Conservation (phyloP, 108 stramenopile genomes). For the Fragilariopsis cylindrus region DNA sequence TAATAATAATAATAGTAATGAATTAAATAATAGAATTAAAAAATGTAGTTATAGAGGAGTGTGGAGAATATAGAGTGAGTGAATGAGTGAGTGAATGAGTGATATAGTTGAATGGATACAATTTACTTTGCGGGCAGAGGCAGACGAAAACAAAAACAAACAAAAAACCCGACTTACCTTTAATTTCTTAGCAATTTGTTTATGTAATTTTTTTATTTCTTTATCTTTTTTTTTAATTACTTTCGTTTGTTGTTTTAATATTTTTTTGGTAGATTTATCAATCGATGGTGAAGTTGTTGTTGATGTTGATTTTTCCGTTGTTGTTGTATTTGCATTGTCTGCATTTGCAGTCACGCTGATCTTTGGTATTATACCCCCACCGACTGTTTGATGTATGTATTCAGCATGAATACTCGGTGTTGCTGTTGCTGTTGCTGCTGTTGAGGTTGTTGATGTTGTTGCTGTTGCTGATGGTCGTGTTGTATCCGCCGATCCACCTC, state of each 20-base stretch:
- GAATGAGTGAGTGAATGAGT: neutral
- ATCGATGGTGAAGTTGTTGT: neutral
- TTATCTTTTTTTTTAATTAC: conserved; percentile 4
- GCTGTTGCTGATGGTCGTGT: no score
- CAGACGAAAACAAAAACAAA: neutral
- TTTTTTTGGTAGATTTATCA: neutral
- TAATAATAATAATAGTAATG: neutral
- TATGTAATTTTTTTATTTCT: conserved; percentile 21
- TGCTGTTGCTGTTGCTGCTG: neutral
- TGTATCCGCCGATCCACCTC: no score
- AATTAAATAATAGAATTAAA: neutral
- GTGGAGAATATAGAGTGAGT: neutral
- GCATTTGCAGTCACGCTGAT: neutral
- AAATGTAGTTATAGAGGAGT: neutral
- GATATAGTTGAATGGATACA: no score
- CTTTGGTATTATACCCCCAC: neutral
- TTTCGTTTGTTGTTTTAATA: neutral
- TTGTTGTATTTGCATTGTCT: neutral
- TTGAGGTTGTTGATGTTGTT: no score
- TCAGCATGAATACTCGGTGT: neutral
- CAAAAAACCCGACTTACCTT: conserved; percentile 8
- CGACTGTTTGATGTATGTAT: neutral
- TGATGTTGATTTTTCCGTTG: neutral
- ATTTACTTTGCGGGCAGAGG: no score
- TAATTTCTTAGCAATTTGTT: conserved; percentile 35